Conservation (phyloP, 352 stramenopile genomes). For the Globisporangium parvum region DNA sequence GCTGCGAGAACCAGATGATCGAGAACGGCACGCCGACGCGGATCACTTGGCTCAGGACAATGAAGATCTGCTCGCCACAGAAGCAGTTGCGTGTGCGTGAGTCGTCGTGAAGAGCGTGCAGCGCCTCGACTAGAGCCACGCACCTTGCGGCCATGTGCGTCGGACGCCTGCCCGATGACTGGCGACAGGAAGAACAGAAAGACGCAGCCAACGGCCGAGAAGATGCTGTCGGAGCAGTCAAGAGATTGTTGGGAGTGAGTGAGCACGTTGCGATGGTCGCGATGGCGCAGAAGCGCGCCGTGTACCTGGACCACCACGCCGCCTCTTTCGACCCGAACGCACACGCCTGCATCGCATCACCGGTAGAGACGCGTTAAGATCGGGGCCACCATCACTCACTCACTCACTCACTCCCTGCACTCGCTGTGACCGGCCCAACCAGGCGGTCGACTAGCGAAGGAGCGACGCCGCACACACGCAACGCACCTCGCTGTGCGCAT, state of each 20-base stretch:
- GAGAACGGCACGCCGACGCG: conserved; percentile 59
- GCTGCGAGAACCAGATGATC: conserved; percentile 63
- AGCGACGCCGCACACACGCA: background rate
- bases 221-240: conserved; percentile 27
- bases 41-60: conserved; percentile 58
- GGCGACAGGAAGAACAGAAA: conserved; percentile 65
- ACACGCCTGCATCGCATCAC: conserved; percentile 35
- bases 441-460: background rate
- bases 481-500: conserved; percentile 31
- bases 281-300: background rate
- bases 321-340: conserved; percentile 60
- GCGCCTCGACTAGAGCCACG: background rate
- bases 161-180: conserved; percentile 65
- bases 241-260: background rate
- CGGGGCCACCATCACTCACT: conserved; percentile 1
- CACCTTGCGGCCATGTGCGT: conserved; percentile 76
- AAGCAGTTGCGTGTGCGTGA: no score
- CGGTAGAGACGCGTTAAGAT: background rate
- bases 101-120: background rate
- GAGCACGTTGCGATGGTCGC: background rate
- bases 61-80: conserved; percentile 34
- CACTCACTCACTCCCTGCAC: background rate
- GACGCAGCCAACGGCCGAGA: conserved; percentile 51
- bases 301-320: conserved; percentile 55
- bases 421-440: background rate